A percentile compares a stretch with the other conserved stretches of the same genome.
Conservation (phyloP, 208 protist genomes). For the Leishmania guyanensis region DNA sequence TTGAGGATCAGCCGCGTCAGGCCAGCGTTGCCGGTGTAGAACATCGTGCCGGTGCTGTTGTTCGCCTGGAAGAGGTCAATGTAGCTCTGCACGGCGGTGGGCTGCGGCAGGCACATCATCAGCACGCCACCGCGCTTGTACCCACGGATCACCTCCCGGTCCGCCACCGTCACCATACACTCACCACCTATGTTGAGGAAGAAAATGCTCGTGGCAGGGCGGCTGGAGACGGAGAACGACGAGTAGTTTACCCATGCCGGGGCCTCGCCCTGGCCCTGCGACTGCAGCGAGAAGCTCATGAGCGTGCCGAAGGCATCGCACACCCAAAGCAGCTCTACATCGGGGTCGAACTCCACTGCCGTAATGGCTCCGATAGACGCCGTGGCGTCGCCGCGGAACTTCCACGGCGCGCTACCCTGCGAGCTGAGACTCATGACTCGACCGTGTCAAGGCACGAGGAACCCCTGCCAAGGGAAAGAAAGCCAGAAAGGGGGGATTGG, state of each 20-base stretch:
- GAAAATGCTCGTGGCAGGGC: slow-evolving; percentile 62
- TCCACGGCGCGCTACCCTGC: slow-evolving; percentile 58
- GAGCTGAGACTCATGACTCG: slow-evolving; percentile 27
- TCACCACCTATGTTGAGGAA: slow-evolving; percentile 67
- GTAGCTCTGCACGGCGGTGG: slow-evolving; percentile 68
- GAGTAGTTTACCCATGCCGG: slow-evolving; percentile 79
- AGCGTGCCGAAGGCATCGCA: slow-evolving; percentile 82
- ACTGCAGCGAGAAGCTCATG: slow-evolving; percentile 75
- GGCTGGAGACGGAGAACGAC: slow-evolving; percentile 73
- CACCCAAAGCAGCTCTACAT: slow-evolving; percentile 87
- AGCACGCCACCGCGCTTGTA: slow-evolving; percentile 83
- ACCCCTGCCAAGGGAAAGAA: background rate
- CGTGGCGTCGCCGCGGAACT: slow-evolving; percentile 63
- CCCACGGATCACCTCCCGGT: slow-evolving; percentile 75
- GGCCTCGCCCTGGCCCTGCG: slow-evolving; percentile 56
- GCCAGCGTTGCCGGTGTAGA: slow-evolving; percentile 81
- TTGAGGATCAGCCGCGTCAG: slow-evolving; percentile 71
- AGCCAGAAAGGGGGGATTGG: background rate
- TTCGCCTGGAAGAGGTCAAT: slow-evolving; percentile 83
- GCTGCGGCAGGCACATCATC: slow-evolving; percentile 62
- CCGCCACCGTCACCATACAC: slow-evolving; percentile 76
- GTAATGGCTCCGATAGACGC: slow-evolving; percentile 73
- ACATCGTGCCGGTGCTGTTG: slow-evolving; percentile 66
- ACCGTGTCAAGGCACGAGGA: background rate
- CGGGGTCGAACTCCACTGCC: slow-evolving; percentile 87